Evolutionary conservation across 495 filamentous ascomycete species (phyloP).

Genomic region (Talaromyces ruber): DNA sequence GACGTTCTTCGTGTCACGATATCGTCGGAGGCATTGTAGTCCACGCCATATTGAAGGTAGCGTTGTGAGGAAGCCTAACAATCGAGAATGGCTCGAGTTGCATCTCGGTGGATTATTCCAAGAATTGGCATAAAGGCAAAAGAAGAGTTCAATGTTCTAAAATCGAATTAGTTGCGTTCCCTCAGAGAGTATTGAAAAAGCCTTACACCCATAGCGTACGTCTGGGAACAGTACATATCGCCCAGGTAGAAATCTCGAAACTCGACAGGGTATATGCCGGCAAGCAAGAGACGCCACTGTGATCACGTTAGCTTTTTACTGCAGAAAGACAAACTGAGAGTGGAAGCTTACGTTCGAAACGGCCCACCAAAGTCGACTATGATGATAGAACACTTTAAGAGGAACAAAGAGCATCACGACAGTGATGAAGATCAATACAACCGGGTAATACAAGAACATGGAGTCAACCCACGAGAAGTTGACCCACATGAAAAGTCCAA

Average conservation of each 20-base stretch:
- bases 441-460: conserved; percentile 81
- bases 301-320: conserved; percentile 13
- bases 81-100: conserved; percentile 75
- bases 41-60: conserved; percentile 83
- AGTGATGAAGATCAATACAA: conserved; percentile 65
- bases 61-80: conserved; percentile 79
- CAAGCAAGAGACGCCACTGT: conserved; percentile 75
- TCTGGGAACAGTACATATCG: conserved; percentile 93
- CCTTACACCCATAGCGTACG: conserved; percentile 81
- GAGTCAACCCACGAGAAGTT: conserved; percentile 67
- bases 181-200: not conserved
- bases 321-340: not conserved
- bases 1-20: conserved; percentile 71
- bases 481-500: conserved; percentile 75
- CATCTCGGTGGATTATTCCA: conserved; percentile 69
- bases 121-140: conserved; percentile 75
- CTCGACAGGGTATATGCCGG: conserved; percentile 86
- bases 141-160: conserved; percentile 85
- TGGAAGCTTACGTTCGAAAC: conserved; percentile 64
- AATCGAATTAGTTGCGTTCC: conserved; percentile 14
- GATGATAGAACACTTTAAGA: conserved; percentile 62
- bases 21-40: conserved; percentile 85
- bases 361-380: conserved; percentile 71
- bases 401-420: conserved; percentile 66
- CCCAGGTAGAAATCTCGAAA: conserved; percentile 97